Evolutionary conservation across 371 early-diverging fungal species (phyloP).

Genomic region (Capillidium rhysosporum): DNA sequence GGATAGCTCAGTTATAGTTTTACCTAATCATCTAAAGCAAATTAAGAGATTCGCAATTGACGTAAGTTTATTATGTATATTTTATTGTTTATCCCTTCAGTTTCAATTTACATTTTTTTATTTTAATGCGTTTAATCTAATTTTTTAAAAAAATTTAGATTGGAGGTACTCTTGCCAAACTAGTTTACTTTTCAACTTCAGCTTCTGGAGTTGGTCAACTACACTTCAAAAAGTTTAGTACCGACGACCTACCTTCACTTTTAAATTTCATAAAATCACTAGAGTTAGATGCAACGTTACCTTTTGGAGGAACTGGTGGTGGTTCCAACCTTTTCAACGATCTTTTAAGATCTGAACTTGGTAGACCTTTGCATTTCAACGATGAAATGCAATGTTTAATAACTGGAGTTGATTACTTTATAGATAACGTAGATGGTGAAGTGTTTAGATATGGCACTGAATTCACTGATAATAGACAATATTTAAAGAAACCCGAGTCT

Average conservation of each 20-base stretch:
- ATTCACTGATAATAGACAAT: not conserved
- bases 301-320: slow-evolving; percentile 68
- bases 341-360: slow-evolving; percentile 13
- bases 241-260: slow-evolving; percentile 74
- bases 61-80: not conserved
- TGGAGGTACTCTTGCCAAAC: slow-evolving; percentile 87
- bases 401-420: slow-evolving; percentile 73
- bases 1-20: not conserved
- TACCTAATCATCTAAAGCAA: slow-evolving; percentile 1
- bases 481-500: not conserved
- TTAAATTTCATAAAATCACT: slow-evolving; percentile 59
- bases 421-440: slow-evolving; percentile 82
- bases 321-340: slow-evolving; percentile 51
- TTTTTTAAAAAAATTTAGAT: slow-evolving; percentile 22
- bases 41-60: not conserved
- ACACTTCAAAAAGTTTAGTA: slow-evolving; percentile 86
- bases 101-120: not conserved
- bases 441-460: slow-evolving; percentile 63
- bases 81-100: not conserved
- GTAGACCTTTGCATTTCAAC: no score
- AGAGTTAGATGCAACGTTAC: slow-evolving; percentile 25
- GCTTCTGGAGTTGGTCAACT: slow-evolving; percentile 34
- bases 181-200: slow-evolving; percentile 61
- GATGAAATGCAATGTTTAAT: slow-evolving; percentile 79
- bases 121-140: not conserved